Evolutionary conservation across 257 asterid species (phyloP).

Genomic region (Ballota nigra): DNA sequence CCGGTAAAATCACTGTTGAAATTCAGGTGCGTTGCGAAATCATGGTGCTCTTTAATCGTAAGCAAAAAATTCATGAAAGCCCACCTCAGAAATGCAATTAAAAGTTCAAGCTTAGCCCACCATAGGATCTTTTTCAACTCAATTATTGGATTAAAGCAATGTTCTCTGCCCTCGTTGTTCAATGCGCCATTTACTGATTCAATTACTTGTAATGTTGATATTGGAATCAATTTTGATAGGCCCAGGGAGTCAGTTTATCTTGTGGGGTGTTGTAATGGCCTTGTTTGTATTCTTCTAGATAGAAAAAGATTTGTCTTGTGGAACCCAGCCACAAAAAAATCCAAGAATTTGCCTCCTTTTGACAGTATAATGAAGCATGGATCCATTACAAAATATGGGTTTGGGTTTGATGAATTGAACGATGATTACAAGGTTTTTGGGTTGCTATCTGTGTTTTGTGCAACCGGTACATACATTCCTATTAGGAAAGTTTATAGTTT

Average conservation of each 20-base stretch:
- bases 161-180: constrained; percentile 29
- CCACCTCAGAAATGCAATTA: constrained; percentile 5
- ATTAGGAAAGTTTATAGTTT: constrained; percentile 36
- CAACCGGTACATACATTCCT: background rate
- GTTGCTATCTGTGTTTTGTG: constrained; percentile 23
- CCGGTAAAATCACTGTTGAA: constrained; percentile 47
- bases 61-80: background rate
- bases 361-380: background rate
- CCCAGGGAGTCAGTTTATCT: background rate
- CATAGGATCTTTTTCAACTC: constrained; percentile 9
- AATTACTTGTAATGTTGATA: background rate
- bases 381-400: constrained; percentile 26
- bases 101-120: background rate
- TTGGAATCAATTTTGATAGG: background rate
- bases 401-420: constrained; percentile 36
- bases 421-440: constrained; percentile 49
- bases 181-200: constrained; percentile 11
- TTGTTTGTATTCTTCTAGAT: constrained; percentile 31
- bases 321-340: constrained; percentile 38
- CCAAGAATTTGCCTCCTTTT: constrained; percentile 28
- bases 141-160: constrained; percentile 2
- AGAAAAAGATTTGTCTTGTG: constrained; percentile 25
- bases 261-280: constrained; percentile 48
- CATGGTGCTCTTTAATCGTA: constrained; percentile 39
- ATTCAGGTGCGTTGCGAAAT: constrained; percentile 49